Evolutionary conservation across 352 stramenopile genomes (phyloP), one percentile per base, ranked within the genome.

Genomic region (Phytophthora meadii): DNA sequence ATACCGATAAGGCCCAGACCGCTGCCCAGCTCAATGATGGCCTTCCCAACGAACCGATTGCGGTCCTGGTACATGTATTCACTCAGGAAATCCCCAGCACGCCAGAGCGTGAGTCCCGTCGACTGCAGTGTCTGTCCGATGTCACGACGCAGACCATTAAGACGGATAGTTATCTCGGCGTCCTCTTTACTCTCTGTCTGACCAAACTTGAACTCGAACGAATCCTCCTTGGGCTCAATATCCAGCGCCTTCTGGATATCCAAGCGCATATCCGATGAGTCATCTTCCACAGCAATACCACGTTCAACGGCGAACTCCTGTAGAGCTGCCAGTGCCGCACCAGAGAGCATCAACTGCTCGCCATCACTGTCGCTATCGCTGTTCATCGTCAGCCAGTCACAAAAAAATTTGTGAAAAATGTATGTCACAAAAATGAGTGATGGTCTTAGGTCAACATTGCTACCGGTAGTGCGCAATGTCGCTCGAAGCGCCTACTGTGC

Each of bases 81-180:
- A 30, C 77, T 85, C 15, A 89, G 48, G 49, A 89, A 87, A 50
- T 89, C 80, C 15, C 80, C 80, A 3, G 80, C 80, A 10, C 73
- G 80, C 80, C 80, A 89, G 36, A 89, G 69, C 25, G 80, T 89
- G 19, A 89, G 77, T 0, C 79, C 80, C 24, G 80, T 89, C 42
- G 77, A 87, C 48, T 89, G 71, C 48, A 89, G 49, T 45, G 80
- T 89, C 70, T 89, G 80, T 4, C 80, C 80, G 47, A 89, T 86
- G 59, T 89, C 80, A 22, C 80, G 66, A 25, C 80, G 77, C 30
- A 89, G 54, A 2, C 80, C 80, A 40, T 87, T 78, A 36, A 89
- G 76, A 7, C 65, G 69, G 47, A 89, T 82, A 34, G 60, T 62
- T 50, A 89, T 85, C 54, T 81, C 64, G 14, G 64, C 68, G 37